Conservation (phyloP, 345 rosid species). For the Raphanus raphanistrum region DNA sequence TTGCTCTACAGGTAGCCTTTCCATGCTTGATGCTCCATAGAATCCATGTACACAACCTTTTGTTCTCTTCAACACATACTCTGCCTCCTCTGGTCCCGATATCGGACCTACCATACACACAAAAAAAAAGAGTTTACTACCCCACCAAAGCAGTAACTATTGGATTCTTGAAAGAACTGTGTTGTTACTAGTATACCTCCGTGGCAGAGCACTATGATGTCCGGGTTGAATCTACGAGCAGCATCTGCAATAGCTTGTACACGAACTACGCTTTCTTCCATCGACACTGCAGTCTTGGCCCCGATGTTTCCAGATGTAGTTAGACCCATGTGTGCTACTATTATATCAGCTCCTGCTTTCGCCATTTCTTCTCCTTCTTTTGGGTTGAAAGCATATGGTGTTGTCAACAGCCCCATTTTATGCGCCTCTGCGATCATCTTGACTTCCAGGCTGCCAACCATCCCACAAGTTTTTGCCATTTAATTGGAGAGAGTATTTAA, state of each 20-base stretch:
- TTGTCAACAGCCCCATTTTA: conserved; percentile 82
- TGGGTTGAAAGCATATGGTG: conserved; percentile 81
- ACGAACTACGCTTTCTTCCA: conserved; percentile 70
- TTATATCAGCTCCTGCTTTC: conserved; percentile 88
- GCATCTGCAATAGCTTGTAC: conserved; percentile 92
- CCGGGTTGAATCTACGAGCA: conserved; percentile 61
- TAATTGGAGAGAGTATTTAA: background rate
- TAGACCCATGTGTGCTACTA: conserved; percentile 97
- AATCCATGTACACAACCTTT: conserved; percentile 79
- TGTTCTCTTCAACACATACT: conserved; percentile 68
- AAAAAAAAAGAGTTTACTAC: background rate
- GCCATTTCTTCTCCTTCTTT: conserved; percentile 85
- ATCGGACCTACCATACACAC: conserved; percentile 64
- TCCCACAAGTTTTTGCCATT: background rate
- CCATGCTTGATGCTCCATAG: conserved; percentile 98
- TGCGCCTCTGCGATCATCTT: conserved; percentile 85
- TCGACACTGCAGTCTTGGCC: conserved; percentile 76
- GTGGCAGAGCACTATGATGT: conserved; percentile 75
- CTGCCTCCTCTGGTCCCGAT: conserved; percentile 78
- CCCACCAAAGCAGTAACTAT: background rate
- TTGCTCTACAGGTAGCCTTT: conserved; percentile 86
- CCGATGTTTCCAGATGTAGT: conserved; percentile 88
- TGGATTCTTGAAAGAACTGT: background rate
- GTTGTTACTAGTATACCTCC: conserved; percentile 60
- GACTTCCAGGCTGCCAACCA: conserved; percentile 68